These are phyloP conservation scores for Pichia occidentalis DNA, from an alignment of 805 yeast species.

Conservation along the genomic window DNA sequence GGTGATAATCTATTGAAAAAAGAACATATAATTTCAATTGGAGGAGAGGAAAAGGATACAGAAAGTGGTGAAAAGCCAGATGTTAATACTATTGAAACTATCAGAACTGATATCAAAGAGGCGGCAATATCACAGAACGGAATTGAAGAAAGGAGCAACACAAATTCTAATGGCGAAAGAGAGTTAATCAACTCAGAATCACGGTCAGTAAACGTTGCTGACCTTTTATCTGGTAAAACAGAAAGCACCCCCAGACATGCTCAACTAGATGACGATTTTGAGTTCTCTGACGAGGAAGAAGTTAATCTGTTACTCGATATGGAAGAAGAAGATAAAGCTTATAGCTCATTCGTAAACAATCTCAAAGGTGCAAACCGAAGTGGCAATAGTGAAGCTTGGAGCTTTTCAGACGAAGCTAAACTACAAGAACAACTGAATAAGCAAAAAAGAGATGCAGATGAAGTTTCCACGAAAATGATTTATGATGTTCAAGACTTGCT, in stretches of 20 bases:
- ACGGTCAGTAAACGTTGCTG: too few relatives aligned
- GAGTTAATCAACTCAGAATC: too few relatives aligned
- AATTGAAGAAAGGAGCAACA: too few relatives aligned
- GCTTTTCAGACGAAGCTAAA: slow-evolving; percentile 36
- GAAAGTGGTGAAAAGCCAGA: slow-evolving; percentile 13
- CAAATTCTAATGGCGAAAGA: too few relatives aligned
- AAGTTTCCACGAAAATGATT: slow-evolving; percentile 80
- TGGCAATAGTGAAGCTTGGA: slow-evolving; percentile 19
- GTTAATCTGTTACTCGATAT: slow-evolving; percentile 56
- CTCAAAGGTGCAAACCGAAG: slow-evolving; percentile 24
- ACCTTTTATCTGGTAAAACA: too few relatives aligned
- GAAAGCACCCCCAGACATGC: too few relatives aligned
- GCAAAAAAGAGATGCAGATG: slow-evolving; percentile 84
- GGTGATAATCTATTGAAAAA: too few relatives aligned
- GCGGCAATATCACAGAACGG: too few relatives aligned
- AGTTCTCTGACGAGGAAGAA: slow-evolving; percentile 74
- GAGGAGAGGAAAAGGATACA: background rate
- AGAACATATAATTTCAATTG: too few relatives aligned
- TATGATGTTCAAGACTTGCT: slow-evolving; percentile 85
- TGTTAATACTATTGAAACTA: too few relatives aligned
- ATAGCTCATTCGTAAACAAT: slow-evolving; percentile 50
- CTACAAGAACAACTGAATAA: slow-evolving; percentile 57
- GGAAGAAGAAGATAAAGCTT: slow-evolving; percentile 65
- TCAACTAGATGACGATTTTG: slow-evolving; percentile 45
- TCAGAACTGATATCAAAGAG: too few relatives aligned